Conservation (phyloP, 148 eudicot genomes). For the Camellia granthamiana region DNA sequence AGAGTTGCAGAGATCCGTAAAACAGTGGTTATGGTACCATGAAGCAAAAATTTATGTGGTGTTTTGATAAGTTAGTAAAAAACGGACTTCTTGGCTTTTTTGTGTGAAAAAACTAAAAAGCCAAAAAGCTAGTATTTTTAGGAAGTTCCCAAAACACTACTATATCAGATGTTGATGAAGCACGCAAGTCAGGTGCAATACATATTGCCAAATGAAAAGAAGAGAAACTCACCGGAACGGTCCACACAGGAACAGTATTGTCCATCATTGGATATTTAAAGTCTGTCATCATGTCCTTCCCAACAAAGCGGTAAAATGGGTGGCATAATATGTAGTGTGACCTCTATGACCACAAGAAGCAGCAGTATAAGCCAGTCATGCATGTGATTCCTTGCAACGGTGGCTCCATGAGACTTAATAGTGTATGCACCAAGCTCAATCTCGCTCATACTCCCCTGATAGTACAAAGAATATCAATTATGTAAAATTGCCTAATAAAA, state of each 20-base stretch:
- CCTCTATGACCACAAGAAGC: conserved; percentile 44
- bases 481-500: background rate
- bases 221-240: conserved; percentile 60
- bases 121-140: too few species aligned
- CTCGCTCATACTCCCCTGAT: conserved; percentile 13
- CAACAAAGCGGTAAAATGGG: conserved; percentile 76
- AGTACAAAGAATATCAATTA: background rate
- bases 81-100: too few species aligned
- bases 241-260: conserved; percentile 77
- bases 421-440: conserved; percentile 47
- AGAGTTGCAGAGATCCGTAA: too few species aligned
- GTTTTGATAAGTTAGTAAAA: too few species aligned
- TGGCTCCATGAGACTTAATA: conserved; percentile 57
- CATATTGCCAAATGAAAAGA: background rate
- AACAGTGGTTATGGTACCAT: too few species aligned
- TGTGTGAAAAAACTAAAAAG: too few species aligned
- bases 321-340: conserved; percentile 38
- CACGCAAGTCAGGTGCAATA: too few species aligned
- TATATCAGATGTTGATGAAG: too few species aligned
- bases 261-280: conserved; percentile 63
- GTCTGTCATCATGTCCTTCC: conserved; percentile 77
- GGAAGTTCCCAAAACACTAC: too few species aligned
- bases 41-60: too few species aligned
- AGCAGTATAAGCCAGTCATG: conserved; percentile 74
- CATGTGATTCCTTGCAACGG: conserved; percentile 59